Base-by-base conservation (phyloP, 2,329 filamentous ascomycete species). In the Aspergillus phoenicis region DNA sequence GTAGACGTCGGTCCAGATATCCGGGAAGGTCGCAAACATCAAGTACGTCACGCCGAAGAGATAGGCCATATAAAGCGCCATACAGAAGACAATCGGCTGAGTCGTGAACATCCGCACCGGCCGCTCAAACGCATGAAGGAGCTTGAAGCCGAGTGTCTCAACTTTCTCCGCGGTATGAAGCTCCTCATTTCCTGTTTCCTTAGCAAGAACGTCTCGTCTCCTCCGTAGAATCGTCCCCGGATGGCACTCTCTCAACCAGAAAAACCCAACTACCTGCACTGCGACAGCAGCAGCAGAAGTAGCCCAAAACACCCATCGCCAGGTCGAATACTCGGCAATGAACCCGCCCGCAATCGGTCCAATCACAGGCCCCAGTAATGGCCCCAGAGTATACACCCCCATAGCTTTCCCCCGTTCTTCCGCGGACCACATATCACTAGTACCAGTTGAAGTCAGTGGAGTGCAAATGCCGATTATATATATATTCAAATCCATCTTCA, bases 261-360 rank as follows among this genome's bases (percentile, higher is more conserved):
- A 82, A 51, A 90, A 72, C 4, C 88, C 88, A 8, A 82, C 75
- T 6, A 82, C 61, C 69, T 90, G 87, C 47, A 91, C 83, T 8
- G 84, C 62, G 1, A 80, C 87, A 58, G 85, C 85, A 24, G 80
- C 79, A 58, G 90, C 87, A 1, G 85, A 85, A 0, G 86, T 88
- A 0, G 85, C 81, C 76, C 84, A 90, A 76, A 91, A 92, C 6
- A 86, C 84, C 89, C 89, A 92, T 38, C 88, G 82, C 89, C 89
- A 92, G 1, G 82, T 86, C 5, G 82, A 84, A 78, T 83, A 62
- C 66, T 88, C 75, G 0, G 86, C 81, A 33, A 91, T 86, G 68
- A 87, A 90, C 0, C 85, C 87, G 5, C 87, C 88, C 0, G 83
- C 82, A 2, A 90, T 85, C 0, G 88, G 88, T 0, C 87, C 88